Percentiles rank a stretch among this genome's conserved stretches.
phyloP scores from a whole-genome alignment of 805 yeast genomes.

The Candida lessepsii region DNA sequence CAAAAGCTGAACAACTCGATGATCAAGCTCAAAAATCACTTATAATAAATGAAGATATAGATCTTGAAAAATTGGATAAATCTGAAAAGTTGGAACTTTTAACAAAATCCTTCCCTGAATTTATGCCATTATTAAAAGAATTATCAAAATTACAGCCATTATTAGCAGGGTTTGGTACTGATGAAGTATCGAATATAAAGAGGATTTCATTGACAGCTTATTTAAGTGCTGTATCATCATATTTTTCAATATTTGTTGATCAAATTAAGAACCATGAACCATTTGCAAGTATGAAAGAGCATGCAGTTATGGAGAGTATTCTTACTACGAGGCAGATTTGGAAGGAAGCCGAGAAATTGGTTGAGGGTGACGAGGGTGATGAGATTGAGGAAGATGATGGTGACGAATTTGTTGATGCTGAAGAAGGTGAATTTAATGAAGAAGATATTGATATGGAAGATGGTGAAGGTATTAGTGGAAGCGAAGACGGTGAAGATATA shows the following conservation, averaged over 20 bases:
- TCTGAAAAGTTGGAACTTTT: conserved; percentile 55
- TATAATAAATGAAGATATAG: conserved; percentile 37
- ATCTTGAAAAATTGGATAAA: conserved; percentile 40
- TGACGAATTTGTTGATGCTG: conserved; percentile 16
- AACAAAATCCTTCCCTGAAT: conserved; percentile 75
- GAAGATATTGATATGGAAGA: conserved; percentile 16
- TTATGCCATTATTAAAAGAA: conserved; percentile 72
- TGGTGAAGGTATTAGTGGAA: conserved; percentile 16
- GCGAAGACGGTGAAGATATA: conserved; percentile 20
- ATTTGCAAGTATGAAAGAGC: conserved; percentile 68
- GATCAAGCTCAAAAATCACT: conserved; percentile 18
- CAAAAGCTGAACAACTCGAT: conserved; percentile 50
- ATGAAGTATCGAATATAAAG: conserved; percentile 48
- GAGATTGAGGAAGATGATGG: conserved; percentile 19
- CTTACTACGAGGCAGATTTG: conserved; percentile 81
- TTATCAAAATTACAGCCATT: conserved; percentile 27
- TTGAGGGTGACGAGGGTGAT: conserved; percentile 12
- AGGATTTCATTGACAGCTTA: conserved; percentile 73
- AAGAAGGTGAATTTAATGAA: conserved; percentile 22
- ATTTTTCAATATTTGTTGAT: conserved; percentile 70
- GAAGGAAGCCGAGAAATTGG: conserved; percentile 65
- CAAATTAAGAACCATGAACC: conserved; percentile 53
- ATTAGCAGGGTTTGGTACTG: conserved; percentile 18
- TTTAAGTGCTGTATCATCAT: conserved; percentile 72
- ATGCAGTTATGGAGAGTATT: conserved; percentile 85